These are phyloP conservation scores for Blepharisma japonicum DNA, from an alignment of 73 alveolate genomes.

Conservation along the genomic window DNA sequence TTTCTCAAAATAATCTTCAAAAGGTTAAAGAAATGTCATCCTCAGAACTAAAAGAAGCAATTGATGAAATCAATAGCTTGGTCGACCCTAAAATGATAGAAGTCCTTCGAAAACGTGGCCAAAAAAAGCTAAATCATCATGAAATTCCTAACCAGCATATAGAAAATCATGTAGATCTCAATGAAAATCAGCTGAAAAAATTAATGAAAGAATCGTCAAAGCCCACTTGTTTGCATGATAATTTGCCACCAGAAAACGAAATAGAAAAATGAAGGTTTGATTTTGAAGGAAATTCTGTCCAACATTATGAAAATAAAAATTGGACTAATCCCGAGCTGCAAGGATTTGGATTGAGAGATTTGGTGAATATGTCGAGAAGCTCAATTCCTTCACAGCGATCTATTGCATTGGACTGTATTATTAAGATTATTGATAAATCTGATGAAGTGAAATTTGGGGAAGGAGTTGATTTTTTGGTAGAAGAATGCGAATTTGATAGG, in stretches of 20 bases:
- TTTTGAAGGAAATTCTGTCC: slow-evolving; percentile 3
- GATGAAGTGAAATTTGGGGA: neutral
- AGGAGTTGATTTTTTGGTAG: neutral
- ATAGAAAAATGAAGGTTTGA: neutral
- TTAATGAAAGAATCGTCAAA: neutral
- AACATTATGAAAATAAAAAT: neutral
- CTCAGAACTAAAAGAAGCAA: neutral
- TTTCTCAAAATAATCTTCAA: neutral
- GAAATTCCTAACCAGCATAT: neutral
- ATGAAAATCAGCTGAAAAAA: neutral
- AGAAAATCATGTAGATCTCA: neutral
- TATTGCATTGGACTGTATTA: neutral
- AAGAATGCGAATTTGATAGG: slow-evolving; percentile 18
- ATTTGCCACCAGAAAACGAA: neutral
- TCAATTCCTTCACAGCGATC: slow-evolving; percentile 4
- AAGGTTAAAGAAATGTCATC: neutral
- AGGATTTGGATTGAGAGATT: slow-evolving; percentile 2
- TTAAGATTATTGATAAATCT: neutral
- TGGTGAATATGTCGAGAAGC: neutral
- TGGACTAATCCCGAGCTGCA: neutral
- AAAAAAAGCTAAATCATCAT: neutral
- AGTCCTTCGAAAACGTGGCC: slow-evolving; percentile 6
- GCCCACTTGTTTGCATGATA: neutral
- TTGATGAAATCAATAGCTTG: neutral
- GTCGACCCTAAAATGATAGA: neutral